phyloP scores from a whole-genome alignment of 2,329 filamentous ascomycete genomes.

The Colletotrichum camelliae region DNA sequence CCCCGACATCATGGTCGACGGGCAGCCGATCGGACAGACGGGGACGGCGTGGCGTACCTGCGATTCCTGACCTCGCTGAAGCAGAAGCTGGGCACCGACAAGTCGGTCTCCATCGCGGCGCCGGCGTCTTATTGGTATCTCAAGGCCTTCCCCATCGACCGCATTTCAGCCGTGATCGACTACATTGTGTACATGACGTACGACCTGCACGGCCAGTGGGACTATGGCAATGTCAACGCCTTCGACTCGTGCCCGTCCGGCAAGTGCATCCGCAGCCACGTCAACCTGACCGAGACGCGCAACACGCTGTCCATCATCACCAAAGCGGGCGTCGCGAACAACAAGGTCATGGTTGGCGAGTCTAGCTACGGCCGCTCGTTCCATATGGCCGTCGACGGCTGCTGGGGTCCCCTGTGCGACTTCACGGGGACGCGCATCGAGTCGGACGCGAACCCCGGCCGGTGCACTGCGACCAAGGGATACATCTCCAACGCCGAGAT shows the following conservation, averaged over 20 bases:
- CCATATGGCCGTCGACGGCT: constrained; percentile 33
- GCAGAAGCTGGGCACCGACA: constrained; percentile 23
- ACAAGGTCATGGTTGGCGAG: constrained; percentile 36
- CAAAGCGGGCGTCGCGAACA: constrained; percentile 33
- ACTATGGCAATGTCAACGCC: constrained; percentile 24
- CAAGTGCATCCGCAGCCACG: constrained; percentile 1
- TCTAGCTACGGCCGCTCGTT: constrained; percentile 36
- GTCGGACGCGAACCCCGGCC: constrained; percentile 29
- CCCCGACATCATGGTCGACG: neutral
- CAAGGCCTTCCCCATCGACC: constrained; percentile 36
- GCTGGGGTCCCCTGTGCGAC: constrained; percentile 28
- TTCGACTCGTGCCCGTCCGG: neutral
- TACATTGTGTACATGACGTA: constrained; percentile 42
- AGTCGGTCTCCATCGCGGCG: constrained; percentile 39
- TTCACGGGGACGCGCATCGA: constrained; percentile 26
- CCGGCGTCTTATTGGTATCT: constrained; percentile 45
- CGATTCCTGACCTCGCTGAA: constrained; percentile 19
- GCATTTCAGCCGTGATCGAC: constrained; percentile 33
- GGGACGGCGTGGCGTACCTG: constrained; percentile 25
- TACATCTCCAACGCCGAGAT: constrained; percentile 36
- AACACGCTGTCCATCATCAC: constrained; percentile 40
- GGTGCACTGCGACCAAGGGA: constrained; percentile 28
- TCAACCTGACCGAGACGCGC: constrained; percentile 43
- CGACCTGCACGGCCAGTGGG: constrained; percentile 34
- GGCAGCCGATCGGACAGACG: neutral